phyloP scores from a whole-genome alignment of 164 flowering plant species.

The Chloranthus sessilifolius region DNA sequence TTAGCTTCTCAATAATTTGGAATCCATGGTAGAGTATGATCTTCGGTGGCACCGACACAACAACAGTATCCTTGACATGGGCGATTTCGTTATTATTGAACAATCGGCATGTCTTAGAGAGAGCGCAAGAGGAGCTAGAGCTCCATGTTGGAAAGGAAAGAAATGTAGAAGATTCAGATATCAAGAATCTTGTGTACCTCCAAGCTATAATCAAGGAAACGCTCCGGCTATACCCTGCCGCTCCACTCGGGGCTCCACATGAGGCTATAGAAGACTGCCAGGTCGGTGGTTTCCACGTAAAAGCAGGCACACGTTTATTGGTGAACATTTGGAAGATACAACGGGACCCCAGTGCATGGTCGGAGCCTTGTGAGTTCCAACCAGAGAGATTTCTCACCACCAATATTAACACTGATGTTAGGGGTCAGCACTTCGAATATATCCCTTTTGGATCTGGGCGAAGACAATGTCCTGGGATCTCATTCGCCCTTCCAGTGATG shows the following conservation, averaged over 20 bases:
- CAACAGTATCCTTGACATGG: no score
- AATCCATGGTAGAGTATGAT: constrained; percentile 32
- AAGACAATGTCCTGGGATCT: neutral
- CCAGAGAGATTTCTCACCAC: neutral
- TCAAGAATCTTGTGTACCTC: neutral
- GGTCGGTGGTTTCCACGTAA: neutral
- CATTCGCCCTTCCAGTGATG: neutral
- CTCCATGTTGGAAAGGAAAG: neutral
- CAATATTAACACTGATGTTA: neutral
- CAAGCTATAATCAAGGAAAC: no score
- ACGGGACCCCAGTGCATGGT: no score
- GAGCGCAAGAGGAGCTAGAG: no score
- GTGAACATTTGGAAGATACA: neutral
- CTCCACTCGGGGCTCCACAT: neutral
- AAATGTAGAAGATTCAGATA: neutral
- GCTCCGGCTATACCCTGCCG: neutral
- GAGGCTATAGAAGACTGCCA: neutral
- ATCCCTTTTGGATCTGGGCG: constrained; percentile 9
- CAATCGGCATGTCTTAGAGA: no score
- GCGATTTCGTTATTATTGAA: no score
- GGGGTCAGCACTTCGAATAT: neutral
- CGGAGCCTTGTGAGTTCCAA: neutral
- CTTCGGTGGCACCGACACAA: no score
- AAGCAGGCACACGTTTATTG: neutral
- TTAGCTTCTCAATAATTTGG: no score